These are phyloP conservation scores for Coemansia sp. DNA, from an alignment of 192 early-diverging fungal species.

Conservation along the genomic window DNA sequence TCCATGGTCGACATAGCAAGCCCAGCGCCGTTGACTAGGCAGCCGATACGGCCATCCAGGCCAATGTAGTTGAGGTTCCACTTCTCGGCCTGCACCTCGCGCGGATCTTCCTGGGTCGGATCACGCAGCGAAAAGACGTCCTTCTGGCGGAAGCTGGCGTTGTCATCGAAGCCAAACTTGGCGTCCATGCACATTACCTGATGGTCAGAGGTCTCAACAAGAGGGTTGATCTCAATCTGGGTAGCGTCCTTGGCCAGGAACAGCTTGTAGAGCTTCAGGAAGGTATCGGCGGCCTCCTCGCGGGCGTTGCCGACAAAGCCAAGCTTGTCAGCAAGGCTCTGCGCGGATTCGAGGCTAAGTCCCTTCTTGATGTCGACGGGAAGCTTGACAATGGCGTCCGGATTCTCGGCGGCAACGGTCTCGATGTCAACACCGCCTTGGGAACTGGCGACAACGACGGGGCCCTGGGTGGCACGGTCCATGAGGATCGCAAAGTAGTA, in stretches of 20 bases:
- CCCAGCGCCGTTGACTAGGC: conserved; percentile 97
- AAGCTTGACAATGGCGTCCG: conserved; percentile 92
- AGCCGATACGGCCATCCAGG: conserved; percentile 96
- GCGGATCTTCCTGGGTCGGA: conserved; percentile 92
- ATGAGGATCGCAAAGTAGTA: conserved; percentile 99
- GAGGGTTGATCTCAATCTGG: conserved; percentile 99
- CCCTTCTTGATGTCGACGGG: conserved; percentile 89
- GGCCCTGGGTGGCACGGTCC: conserved; percentile 93
- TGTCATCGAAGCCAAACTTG: conserved; percentile 99
- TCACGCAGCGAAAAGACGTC: conserved; percentile 88
- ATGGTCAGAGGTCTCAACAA: conserved; percentile 86
- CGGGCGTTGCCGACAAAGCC: conserved; percentile 82
- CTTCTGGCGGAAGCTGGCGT: conserved; percentile 96
- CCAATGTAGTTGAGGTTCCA: conserved; percentile 99
- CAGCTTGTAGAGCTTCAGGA: conserved; percentile 91
- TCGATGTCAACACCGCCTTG: conserved; percentile 99
- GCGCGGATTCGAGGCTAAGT: conserved; percentile 70
- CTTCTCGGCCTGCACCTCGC: conserved; percentile 96
- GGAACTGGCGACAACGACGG: conserved; percentile 93
- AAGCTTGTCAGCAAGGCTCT: conserved; percentile 77
- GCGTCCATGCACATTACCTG: conserved; percentile 98
- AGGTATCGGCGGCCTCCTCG: conserved; percentile 88
- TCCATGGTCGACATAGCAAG: conserved; percentile 99
- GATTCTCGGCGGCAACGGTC: conserved; percentile 89
- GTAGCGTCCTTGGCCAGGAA: conserved; percentile 97